Evolutionary conservation across 805 yeast species (phyloP), one percentile per base, ranked within the genome.

Genomic region (Sungouiozyma intestinalis): DNA sequence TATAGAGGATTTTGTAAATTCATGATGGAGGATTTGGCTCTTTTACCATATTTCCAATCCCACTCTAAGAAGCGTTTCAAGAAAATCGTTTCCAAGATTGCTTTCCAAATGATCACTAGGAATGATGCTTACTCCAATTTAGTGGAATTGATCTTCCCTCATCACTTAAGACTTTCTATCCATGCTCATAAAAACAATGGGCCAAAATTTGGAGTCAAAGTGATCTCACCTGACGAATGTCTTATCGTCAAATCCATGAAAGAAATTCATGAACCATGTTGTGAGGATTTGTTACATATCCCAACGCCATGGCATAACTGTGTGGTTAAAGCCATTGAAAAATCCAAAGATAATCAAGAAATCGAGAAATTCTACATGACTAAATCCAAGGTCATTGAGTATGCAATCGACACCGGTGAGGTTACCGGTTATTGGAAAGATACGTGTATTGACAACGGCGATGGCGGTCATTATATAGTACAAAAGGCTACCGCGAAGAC

Each of bases 291-390:
- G 48, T 65, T 77, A 44, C 82, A 77, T 54, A 75, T 77, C 44
- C 81, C 82, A 39, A 76, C 81, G 0, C 81, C 82, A 38, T 77
- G 81, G 81, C 82, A 76, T 56, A 77, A 77, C 49, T 63, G 74
- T 40, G 68, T 76, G 13, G 71, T 73, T 19, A 46, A 52, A 19
- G 37, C 49, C 9, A 20, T 32, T 16, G 37, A 32, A n/a, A 19
- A 35, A 29, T 55, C 71, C 41, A 66, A 64, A 38, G 69, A 66
- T 27, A 56, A 57, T 31, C 6, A 24, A 24, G 9, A 6, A 24
- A 24, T 24, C 6, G 54, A 60, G 6, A 46, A 44, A 16, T 57
- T 44, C 43, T 64, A 52, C 44, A 55, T 68, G 47, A 62, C 69
- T 4, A 66, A 64, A 45, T 57, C 70, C 3, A 59, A 55, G 37